phyloP scores from a whole-genome alignment of 2,329 filamentous ascomycete genomes.

The Penicillium concentricum region DNA sequence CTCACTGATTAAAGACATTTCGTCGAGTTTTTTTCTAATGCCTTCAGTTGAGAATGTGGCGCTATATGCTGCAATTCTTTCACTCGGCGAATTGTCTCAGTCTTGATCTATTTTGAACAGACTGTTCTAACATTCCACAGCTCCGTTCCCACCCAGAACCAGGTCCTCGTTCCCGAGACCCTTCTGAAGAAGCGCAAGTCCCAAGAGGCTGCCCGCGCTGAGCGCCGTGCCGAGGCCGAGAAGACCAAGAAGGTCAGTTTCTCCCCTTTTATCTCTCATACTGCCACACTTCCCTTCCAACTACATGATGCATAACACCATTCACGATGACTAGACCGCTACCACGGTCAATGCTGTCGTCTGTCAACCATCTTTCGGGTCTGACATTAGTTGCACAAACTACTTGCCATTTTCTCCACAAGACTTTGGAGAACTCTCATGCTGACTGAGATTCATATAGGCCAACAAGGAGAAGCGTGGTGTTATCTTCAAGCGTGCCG shows the following conservation, averaged over 20 bases:
- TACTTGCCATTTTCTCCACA: constrained; percentile 13
- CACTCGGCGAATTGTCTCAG: constrained; percentile 71
- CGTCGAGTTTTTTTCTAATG: constrained; percentile 74
- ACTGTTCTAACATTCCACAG: constrained; percentile 75
- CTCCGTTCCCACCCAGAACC: constrained; percentile 88
- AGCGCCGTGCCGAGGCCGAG: constrained; percentile 73
- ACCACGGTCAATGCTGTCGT: constrained; percentile 89
- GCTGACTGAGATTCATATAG: constrained; percentile 51
- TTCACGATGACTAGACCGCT: constrained; percentile 78
- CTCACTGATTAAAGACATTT: constrained; percentile 79
- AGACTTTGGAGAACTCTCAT: constrained; percentile 14
- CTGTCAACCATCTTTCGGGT: constrained; percentile 60
- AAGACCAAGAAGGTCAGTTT: constrained; percentile 84
- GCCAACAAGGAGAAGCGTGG: constrained; percentile 98
- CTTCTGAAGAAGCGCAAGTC: constrained; percentile 99
- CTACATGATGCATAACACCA: constrained; percentile 78
- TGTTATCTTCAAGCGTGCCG: constrained; percentile 99
- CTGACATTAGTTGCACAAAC: constrained; percentile 59
- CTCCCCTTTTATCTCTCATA: neutral
- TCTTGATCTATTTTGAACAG: constrained; percentile 62
- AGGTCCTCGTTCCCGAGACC: constrained; percentile 97
- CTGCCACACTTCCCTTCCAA: constrained; percentile 27
- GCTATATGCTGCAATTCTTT: constrained; percentile 84
- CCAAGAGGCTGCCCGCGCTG: constrained; percentile 97
- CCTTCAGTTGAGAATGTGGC: constrained; percentile 83